Evolutionary conservation across 331 rosid genomes (phyloP).

Genomic region (Saraca asoca): DNA sequence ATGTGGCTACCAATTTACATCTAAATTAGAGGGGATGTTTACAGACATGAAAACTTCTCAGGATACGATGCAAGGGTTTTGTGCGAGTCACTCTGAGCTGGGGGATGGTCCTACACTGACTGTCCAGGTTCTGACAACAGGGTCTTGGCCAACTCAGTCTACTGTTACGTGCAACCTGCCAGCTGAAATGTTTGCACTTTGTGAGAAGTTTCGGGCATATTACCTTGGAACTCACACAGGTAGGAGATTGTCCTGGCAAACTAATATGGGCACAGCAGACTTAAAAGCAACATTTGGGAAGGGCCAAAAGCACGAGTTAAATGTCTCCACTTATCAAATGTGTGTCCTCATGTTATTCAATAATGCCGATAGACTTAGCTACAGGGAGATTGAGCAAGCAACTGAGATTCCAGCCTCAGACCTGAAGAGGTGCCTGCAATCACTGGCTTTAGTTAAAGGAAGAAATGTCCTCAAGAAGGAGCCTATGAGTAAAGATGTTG

Average conservation of each 20-base stretch:
- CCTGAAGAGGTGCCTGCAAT: slow-evolving; percentile 86
- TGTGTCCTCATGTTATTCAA: slow-evolving; percentile 89
- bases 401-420: slow-evolving; percentile 80
- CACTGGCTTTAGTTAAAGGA: slow-evolving; percentile 90
- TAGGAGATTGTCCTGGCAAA: slow-evolving; percentile 94
- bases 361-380: slow-evolving; percentile 65
- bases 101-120: slow-evolving; percentile 81
- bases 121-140: slow-evolving; percentile 89
- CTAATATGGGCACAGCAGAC: slow-evolving; percentile 93
- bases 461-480: slow-evolving; percentile 86
- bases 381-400: slow-evolving; percentile 90
- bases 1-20: slow-evolving; percentile 91
- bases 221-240: slow-evolving; percentile 94
- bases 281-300: slow-evolving; percentile 85
- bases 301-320: slow-evolving; percentile 89
- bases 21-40: slow-evolving; percentile 93
- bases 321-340: slow-evolving; percentile 89
- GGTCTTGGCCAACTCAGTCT: slow-evolving; percentile 95
- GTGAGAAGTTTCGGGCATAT: slow-evolving; percentile 78
- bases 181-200: slow-evolving; percentile 71
- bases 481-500: slow-evolving; percentile 88
- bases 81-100: slow-evolving; percentile 59
- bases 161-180: slow-evolving; percentile 86
- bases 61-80: slow-evolving; percentile 87
- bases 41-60: slow-evolving; percentile 90